Conservation (phyloP, 1,284 basidiomycete species). For the Mycena citricolor region DNA sequence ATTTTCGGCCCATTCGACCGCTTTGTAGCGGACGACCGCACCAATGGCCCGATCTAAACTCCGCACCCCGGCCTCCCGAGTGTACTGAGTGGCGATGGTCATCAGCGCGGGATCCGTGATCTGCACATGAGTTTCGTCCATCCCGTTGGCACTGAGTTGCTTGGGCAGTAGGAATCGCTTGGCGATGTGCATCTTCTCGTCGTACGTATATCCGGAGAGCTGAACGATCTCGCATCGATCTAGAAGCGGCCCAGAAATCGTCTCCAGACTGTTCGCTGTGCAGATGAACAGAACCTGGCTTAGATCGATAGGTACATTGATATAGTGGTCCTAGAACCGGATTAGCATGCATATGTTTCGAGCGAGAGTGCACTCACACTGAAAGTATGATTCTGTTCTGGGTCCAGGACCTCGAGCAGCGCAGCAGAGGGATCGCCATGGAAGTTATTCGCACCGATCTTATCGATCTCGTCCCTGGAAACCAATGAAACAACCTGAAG, state of each 20-base stretch:
- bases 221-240: constrained; percentile 75
- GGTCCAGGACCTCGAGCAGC: constrained; percentile 86
- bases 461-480: constrained; percentile 81
- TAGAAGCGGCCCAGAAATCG: constrained; percentile 81
- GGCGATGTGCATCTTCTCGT: constrained; percentile 90
- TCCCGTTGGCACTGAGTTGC: constrained; percentile 72
- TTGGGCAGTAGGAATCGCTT: constrained; percentile 84
- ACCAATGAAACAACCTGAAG: constrained; percentile 24
- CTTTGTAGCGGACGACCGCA: constrained; percentile 82
- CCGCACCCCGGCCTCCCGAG: constrained; percentile 90
- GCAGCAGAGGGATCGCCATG: constrained; percentile 90
- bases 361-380: constrained; percentile 47
- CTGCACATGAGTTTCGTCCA: constrained; percentile 51
- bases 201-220: constrained; percentile 82
- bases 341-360: no score
- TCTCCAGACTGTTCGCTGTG: constrained; percentile 84
- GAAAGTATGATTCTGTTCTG: constrained; percentile 88
- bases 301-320: constrained; percentile 88
- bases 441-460: constrained; percentile 82
- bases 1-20: constrained; percentile 84
- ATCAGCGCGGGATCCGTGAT: constrained; percentile 70
- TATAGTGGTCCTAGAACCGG: constrained; percentile 81
- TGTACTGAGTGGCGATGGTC: constrained; percentile 76
- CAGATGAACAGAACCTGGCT: constrained; percentile 89
- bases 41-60: constrained; percentile 87